phyloP scores from a whole-genome alignment of 192 early-diverging fungal genomes.

The Umbelopsis sp. region DNA sequence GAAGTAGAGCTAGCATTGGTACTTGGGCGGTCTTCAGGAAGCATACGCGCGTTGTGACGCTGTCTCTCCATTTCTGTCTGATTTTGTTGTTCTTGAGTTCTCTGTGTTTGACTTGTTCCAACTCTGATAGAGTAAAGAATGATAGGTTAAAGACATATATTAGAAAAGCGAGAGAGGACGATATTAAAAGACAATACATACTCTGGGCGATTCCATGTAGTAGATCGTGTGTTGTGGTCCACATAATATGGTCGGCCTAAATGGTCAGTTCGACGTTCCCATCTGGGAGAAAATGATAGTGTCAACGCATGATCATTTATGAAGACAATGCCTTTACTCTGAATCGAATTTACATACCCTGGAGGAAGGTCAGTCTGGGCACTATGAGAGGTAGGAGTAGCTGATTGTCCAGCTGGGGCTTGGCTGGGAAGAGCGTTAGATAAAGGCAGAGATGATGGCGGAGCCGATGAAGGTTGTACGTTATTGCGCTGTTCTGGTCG shows the following conservation, averaged over 20 bases:
- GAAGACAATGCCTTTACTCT: too few species aligned
- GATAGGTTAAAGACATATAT: not conserved
- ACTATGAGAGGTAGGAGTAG: constrained; percentile 23
- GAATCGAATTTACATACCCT: constrained; percentile 6
- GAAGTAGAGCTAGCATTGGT: constrained; percentile 19
- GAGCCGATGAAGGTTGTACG: constrained; percentile 43
- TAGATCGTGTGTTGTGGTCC: constrained; percentile 95
- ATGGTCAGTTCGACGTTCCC: constrained; percentile 96
- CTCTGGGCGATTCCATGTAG: constrained; percentile 84
- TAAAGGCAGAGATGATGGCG: constrained; percentile 42
- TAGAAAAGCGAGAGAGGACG: not conserved
- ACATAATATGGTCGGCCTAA: constrained; percentile 96
- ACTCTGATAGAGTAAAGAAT: not conserved
- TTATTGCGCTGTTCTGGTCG: constrained; percentile 26
- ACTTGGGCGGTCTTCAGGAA: constrained; percentile 66
- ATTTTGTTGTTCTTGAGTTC: constrained; percentile 47
- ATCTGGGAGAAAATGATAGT: constrained; percentile 53
- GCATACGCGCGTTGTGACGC: constrained; percentile 78
- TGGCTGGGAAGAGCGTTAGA: constrained; percentile 31
- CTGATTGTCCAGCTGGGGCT: constrained; percentile 21
- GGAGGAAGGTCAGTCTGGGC: constrained; percentile 16
- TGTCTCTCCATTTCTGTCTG: constrained; percentile 76
- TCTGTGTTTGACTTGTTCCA: constrained; percentile 24
- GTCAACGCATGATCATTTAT: not conserved
- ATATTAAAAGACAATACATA: constrained; percentile 8